Evolutionary conservation across 2,329 filamentous ascomycete species (phyloP).

Genomic region (Ceratocystis ficicola): DNA sequence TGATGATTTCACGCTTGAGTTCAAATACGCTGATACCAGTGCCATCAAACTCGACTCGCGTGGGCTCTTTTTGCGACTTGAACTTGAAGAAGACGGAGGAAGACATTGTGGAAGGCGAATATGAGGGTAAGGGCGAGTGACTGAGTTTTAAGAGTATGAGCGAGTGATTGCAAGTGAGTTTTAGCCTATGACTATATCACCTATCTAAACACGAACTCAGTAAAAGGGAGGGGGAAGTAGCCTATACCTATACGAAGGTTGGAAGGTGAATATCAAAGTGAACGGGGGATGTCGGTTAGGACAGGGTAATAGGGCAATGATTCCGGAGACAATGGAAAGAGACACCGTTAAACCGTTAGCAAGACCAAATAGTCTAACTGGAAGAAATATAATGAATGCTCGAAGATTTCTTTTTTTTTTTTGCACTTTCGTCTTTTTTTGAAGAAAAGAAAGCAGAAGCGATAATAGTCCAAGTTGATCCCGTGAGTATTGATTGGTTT

Average conservation of each 20-base stretch:
- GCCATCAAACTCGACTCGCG: constrained; percentile 90
- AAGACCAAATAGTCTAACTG: constrained; percentile 15
- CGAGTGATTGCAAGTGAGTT: neutral
- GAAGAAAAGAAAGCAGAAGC: constrained; percentile 1
- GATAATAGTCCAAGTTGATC: constrained; percentile 2
- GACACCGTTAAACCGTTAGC: constrained; percentile 12
- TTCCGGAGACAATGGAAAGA: constrained; percentile 13
- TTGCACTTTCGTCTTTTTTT: constrained; percentile 13
- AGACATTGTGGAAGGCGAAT: constrained; percentile 51
- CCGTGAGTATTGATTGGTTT: neutral
- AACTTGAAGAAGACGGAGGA: constrained; percentile 99
- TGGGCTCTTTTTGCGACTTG: constrained; percentile 94
- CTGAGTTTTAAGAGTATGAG: neutral
- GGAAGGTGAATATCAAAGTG: neutral
- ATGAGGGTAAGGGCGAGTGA: neutral
- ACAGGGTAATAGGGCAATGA: neutral
- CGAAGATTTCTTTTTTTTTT: constrained; percentile 17
- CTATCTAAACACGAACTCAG: constrained; percentile 1
- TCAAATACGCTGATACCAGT: constrained; percentile 98
- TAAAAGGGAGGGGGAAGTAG: constrained; percentile 6
- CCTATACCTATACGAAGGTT: neutral
- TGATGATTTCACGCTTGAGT: constrained; percentile 96
- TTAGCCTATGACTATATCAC: neutral
- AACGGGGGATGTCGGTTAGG: neutral
- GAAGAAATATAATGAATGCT: constrained; percentile 17